Percentiles rank a stretch among this genome's conserved stretches.
phyloP scores from a whole-genome alignment of 140 eudicot genomes.

The Oenanthe javanica region DNA sequence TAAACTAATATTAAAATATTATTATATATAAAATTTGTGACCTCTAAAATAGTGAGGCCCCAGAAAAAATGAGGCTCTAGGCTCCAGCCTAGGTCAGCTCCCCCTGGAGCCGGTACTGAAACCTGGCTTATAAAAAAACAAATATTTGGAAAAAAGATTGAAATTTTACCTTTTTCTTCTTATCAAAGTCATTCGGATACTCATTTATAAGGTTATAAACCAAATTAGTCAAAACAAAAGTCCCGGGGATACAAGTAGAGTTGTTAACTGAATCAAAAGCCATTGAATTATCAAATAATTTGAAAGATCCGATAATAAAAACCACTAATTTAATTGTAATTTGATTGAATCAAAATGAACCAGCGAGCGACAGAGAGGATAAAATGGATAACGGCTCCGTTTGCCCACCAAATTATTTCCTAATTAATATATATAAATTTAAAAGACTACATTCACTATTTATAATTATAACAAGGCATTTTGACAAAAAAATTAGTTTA shows the following conservation, averaged over 20 bases:
- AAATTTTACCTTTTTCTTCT: conserved; percentile 67
- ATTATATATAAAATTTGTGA: too few species aligned
- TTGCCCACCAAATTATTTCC: conserved; percentile 2
- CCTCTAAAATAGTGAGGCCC: too few species aligned
- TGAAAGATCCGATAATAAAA: neutral
- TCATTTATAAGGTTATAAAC: too few species aligned
- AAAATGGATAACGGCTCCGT: neutral
- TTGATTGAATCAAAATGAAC: neutral
- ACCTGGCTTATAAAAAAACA: too few species aligned
- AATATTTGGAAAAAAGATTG: neutral
- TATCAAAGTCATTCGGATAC: conserved; percentile 40
- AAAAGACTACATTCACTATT: too few species aligned
- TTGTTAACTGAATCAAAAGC: conserved; percentile 28
- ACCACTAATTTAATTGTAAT: neutral
- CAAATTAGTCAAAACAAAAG: too few species aligned
- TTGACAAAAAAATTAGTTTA: too few species aligned
- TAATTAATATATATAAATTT: neutral
- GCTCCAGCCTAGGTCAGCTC: too few species aligned
- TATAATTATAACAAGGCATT: too few species aligned
- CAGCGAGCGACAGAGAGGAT: neutral
- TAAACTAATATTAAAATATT: too few species aligned
- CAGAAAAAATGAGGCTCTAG: too few species aligned
- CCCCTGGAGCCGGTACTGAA: too few species aligned
- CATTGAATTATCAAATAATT: neutral
- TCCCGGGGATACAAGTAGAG: conserved; percentile 29